Conservation (phyloP, 23 red algal species). For the Agarophyton chilense region DNA sequence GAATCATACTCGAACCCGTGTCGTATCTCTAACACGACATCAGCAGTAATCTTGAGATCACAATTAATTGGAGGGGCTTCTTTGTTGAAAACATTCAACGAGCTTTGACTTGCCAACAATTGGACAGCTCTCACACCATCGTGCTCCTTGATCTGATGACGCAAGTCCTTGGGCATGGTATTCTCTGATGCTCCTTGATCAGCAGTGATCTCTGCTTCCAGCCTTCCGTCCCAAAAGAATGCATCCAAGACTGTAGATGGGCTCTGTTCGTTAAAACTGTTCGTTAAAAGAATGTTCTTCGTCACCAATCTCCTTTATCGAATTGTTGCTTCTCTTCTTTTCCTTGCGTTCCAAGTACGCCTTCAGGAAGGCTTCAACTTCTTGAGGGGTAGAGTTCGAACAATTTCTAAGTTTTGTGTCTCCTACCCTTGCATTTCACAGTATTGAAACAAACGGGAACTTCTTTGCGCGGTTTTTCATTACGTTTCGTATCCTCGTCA, state of each 20-base stretch:
- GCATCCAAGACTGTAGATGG: conserved; percentile 1
- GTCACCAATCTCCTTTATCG: not conserved
- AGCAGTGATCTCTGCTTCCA: not conserved
- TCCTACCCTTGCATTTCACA: not conserved
- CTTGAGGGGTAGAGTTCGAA: not conserved
- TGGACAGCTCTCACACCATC: not conserved
- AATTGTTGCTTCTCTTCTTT: not conserved
- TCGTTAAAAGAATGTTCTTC: not conserved
- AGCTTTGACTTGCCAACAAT: not conserved
- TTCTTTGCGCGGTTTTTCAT: not conserved
- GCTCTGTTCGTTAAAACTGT: no score
- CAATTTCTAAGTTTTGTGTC: not conserved
- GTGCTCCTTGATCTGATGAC: not conserved
- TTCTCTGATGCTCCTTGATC: conserved; percentile 31
- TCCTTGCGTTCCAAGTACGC: not conserved
- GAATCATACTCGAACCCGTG: conserved; percentile 1
- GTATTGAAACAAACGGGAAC: not conserved
- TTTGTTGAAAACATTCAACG: not conserved
- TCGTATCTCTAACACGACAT: conserved; percentile 1
- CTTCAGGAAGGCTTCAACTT: not conserved
- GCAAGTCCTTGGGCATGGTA: not conserved
- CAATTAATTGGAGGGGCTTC: not conserved
- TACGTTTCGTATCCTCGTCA: not conserved
- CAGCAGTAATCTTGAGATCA: not conserved
- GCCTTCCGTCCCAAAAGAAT: not conserved